A percentile compares a stretch with the other conserved stretches of the same genome.
phyloP scores from a whole-genome alignment of 768 basidiomycete species.

The Lactarius sp. region DNA sequence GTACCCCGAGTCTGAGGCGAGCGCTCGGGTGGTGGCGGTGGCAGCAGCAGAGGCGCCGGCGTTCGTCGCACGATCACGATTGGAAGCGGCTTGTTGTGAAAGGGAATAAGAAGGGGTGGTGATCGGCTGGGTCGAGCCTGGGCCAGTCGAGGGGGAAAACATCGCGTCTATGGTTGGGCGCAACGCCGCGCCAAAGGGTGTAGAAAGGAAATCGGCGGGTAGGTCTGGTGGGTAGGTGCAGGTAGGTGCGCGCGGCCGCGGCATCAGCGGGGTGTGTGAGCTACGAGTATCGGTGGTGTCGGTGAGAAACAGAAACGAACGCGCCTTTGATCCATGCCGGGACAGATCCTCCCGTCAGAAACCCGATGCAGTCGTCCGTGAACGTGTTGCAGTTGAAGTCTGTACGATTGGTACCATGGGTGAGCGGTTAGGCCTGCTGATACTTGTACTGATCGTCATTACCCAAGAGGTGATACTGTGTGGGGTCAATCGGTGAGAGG shows the following conservation, averaged over 20 bases:
- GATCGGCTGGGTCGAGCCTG: slow-evolving; percentile 34
- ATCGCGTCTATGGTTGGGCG: slow-evolving; percentile 89
- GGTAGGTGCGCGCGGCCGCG: too few relatives aligned
- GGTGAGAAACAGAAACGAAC: slow-evolving; percentile 22
- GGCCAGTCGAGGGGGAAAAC: slow-evolving; percentile 55
- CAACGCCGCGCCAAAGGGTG: slow-evolving; percentile 80
- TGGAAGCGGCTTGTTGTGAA: slow-evolving; percentile 54
- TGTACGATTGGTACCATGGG: slow-evolving; percentile 27
- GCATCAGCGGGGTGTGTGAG: not conserved
- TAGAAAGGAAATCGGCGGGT: slow-evolving; percentile 81
- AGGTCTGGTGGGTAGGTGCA: slow-evolving; percentile 46
- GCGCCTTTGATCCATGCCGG: slow-evolving; percentile 78
- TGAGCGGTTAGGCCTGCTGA: not conserved
- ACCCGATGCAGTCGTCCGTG: slow-evolving; percentile 82
- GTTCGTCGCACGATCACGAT: slow-evolving; percentile 46
- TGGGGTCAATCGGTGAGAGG: not conserved
- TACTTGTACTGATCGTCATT: slow-evolving; percentile 10
- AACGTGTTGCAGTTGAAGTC: slow-evolving; percentile 97
- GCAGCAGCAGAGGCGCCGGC: too few relatives aligned
- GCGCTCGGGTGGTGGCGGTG: slow-evolving; percentile 23
- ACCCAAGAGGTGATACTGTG: slow-evolving; percentile 84
- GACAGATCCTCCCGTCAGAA: slow-evolving; percentile 78
- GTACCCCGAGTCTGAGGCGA: slow-evolving; percentile 27
- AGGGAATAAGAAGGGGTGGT: slow-evolving; percentile 35
- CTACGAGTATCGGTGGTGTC: not conserved